phyloP scores from a whole-genome alignment of 441 rosid species.

The Aquilaria agallochum region DNA sequence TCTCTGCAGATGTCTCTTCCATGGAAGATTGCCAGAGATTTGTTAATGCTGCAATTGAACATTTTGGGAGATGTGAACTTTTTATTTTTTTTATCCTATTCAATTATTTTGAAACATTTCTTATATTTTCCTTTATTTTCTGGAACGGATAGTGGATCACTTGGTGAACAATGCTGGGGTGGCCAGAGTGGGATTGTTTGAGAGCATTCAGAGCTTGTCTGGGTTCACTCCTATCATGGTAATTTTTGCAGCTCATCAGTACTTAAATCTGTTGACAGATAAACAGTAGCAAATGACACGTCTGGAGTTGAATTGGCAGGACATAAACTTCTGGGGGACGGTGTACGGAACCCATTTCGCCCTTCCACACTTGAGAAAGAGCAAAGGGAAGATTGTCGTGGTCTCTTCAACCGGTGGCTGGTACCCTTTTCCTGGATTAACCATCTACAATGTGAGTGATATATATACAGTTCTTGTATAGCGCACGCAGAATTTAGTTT shows the following conservation, averaged over 20 bases:
- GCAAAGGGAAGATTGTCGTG: conserved; percentile 34
- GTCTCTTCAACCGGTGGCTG: conserved; percentile 25
- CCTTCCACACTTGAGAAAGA: conserved; percentile 28
- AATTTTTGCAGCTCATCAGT: background rate
- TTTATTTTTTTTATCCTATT: background rate
- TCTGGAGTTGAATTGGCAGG: conserved; percentile 14
- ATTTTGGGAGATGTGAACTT: conserved; percentile 37
- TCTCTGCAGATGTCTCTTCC: conserved; percentile 43
- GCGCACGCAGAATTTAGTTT: no score
- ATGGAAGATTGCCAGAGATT: conserved; percentile 41
- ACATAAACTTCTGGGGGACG: conserved; percentile 44
- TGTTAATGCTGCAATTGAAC: conserved; percentile 28
- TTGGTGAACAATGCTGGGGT: conserved; percentile 43
- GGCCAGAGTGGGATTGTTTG: conserved; percentile 8
- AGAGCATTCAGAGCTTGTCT: conserved; percentile 8
- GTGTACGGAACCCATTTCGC: conserved; percentile 25
- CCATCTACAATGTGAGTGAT: conserved; percentile 29
- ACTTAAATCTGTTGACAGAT: background rate
- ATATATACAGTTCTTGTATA: background rate
- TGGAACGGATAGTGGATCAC: conserved; percentile 31
- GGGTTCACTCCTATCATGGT: conserved; percentile 20
- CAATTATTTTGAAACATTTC: background rate
- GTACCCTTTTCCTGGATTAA: conserved; percentile 20
- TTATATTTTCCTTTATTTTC: background rate
- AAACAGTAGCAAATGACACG: background rate